A percentile compares a stretch with the other conserved stretches of the same genome.
phyloP scores from a whole-genome alignment of 805 yeast genomes.

The Yarrowia sp. region DNA sequence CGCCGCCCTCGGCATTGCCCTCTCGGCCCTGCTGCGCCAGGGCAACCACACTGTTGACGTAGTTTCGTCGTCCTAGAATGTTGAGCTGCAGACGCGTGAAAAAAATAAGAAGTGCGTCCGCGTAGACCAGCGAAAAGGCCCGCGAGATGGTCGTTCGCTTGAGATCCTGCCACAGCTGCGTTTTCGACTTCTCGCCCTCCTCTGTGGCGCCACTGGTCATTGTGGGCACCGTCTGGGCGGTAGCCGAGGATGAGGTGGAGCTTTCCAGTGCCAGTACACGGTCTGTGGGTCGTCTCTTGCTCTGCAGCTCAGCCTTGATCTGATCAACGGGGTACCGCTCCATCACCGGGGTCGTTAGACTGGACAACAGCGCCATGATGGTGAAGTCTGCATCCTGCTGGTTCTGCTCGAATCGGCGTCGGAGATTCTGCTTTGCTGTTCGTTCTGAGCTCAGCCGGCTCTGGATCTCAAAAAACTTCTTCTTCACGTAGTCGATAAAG shows the following conservation, averaged over 20 bases:
- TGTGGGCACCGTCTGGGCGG: slow-evolving; percentile 19
- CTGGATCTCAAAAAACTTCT: slow-evolving; percentile 51
- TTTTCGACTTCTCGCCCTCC: slow-evolving; percentile 46
- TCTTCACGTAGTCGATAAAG: slow-evolving; percentile 44
- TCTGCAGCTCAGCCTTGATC: slow-evolving; percentile 66
- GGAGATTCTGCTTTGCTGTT: slow-evolving; percentile 64
- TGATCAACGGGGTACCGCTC: slow-evolving; percentile 66
- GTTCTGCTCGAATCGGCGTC: slow-evolving; percentile 83
- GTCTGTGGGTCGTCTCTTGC: slow-evolving; percentile 45
- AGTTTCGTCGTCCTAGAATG: slow-evolving; percentile 81
- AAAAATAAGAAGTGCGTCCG: slow-evolving; percentile 66
- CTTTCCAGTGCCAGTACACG: slow-evolving; percentile 28
- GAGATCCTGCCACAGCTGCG: slow-evolving; percentile 79
- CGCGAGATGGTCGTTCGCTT: slow-evolving; percentile 73
- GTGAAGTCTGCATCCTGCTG: slow-evolving; percentile 88
- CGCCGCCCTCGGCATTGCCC: slow-evolving; percentile 31
- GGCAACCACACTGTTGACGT: slow-evolving; percentile 71
- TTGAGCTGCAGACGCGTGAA: slow-evolving; percentile 84
- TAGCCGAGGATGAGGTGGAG: slow-evolving; percentile 23
- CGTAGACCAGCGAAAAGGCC: slow-evolving; percentile 65
- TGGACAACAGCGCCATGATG: slow-evolving; percentile 76
- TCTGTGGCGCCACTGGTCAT: slow-evolving; percentile 27
- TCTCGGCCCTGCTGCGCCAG: slow-evolving; percentile 50
- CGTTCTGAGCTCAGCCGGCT: slow-evolving; percentile 54
- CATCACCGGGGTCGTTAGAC: slow-evolving; percentile 62